phyloP scores from a whole-genome alignment of 495 filamentous ascomycete species.

The Penicillium macrosclerotiorum region DNA sequence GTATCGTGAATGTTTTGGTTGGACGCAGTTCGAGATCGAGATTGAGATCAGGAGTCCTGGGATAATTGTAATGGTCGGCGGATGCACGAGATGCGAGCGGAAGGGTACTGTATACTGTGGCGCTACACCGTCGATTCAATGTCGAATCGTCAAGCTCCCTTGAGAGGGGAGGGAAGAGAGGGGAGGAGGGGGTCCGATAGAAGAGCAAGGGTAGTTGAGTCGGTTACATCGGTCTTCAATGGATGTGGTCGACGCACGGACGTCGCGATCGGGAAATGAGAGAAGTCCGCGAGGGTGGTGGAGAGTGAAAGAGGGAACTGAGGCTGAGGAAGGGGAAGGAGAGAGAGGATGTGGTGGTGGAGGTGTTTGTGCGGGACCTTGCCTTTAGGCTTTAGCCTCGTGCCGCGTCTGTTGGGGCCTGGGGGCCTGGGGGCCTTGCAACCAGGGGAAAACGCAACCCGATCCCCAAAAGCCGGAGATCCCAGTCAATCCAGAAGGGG shows the following conservation, averaged over 20 bases:
- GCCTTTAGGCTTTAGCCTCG: background rate
- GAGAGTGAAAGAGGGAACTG: background rate
- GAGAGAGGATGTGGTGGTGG: slow-evolving; percentile 6
- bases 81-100: slow-evolving; percentile 5
- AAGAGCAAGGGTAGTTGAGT: slow-evolving; percentile 28
- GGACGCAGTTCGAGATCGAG: too few species aligned
- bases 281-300: slow-evolving; percentile 1
- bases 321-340: slow-evolving; percentile 2
- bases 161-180: too few species aligned
- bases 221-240: slow-evolving; percentile 40
- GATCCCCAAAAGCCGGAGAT: too few species aligned
- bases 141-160: slow-evolving; percentile 17
- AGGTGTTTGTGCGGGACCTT: slow-evolving; percentile 4
- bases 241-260: slow-evolving; percentile 14
- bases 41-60: too few species aligned
- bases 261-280: slow-evolving; percentile 3
- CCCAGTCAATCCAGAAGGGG: too few species aligned
- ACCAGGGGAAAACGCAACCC: too few species aligned
- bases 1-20: too few species aligned
- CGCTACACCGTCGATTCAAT: slow-evolving; percentile 4
- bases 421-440: too few species aligned
- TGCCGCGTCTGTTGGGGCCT: background rate
- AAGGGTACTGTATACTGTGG: slow-evolving; percentile 7
- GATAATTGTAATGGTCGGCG: too few species aligned
- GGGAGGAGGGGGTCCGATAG: slow-evolving; percentile 28